phyloP scores from a whole-genome alignment of 805 yeast species.

The Pichia paraexigua region DNA sequence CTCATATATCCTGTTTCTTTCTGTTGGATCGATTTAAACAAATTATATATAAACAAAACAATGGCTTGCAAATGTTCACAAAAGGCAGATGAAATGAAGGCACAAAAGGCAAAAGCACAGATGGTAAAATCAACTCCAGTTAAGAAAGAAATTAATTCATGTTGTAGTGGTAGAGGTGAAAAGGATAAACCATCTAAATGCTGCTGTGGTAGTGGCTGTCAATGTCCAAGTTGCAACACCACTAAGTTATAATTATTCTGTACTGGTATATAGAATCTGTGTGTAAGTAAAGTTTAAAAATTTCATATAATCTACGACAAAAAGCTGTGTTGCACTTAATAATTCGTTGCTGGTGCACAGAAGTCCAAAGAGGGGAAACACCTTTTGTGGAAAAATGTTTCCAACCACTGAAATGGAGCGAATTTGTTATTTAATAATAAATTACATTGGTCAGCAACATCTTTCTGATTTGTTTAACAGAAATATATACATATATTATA shows the following conservation, averaged over 20 bases:
- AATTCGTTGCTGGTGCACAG: neutral
- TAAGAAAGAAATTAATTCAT: constrained; percentile 11
- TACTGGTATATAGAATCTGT: neutral
- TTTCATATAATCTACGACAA: too few relatives aligned
- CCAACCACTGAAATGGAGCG: neutral
- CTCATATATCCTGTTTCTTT: too few relatives aligned
- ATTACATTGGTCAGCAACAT: neutral
- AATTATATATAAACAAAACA: neutral
- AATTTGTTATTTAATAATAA: neutral
- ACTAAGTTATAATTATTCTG: constrained; percentile 20
- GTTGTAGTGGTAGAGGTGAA: constrained; percentile 22
- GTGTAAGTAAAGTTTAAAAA: too few relatives aligned
- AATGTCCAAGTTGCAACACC: constrained; percentile 31
- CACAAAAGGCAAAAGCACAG: too few relatives aligned
- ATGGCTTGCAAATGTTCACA: constrained; percentile 23
- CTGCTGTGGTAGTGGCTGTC: constrained; percentile 30
- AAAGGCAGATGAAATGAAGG: constrained; percentile 8
- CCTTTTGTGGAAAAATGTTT: too few relatives aligned
- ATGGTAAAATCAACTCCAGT: too few relatives aligned
- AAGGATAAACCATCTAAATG: constrained; percentile 18
- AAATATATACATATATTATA: neutral
- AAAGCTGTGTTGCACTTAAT: too few relatives aligned
- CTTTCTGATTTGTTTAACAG: neutral
- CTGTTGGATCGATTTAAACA: too few relatives aligned
- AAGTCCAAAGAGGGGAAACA: neutral